phyloP scores from a whole-genome alignment of 139 green algal genomes.

The Picochlorum costavermella region DNA sequence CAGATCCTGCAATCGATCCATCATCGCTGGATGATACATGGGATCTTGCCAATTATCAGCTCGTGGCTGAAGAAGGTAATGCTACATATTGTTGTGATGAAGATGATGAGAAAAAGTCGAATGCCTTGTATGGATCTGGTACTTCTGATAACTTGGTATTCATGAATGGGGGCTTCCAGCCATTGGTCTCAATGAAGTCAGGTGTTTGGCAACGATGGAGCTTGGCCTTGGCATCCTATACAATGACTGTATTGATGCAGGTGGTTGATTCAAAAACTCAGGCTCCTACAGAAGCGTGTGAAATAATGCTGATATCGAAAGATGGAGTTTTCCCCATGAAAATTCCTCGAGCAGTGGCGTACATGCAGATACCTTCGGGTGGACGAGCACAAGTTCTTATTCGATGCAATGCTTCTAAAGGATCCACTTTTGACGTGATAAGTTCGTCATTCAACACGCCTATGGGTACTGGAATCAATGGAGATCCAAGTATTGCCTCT shows the following conservation, averaged over 20 bases:
- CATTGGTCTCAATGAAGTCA: not conserved
- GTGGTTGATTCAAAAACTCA: not conserved
- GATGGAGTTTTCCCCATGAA: not conserved
- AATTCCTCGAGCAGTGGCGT: not conserved
- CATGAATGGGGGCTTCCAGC: conserved; percentile 1
- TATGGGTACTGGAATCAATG: not conserved
- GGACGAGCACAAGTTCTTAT: not conserved
- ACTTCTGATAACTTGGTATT: not conserved
- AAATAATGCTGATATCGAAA: conserved; percentile 2
- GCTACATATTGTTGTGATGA: not conserved
- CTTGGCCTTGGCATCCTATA: not conserved
- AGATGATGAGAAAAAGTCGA: not conserved
- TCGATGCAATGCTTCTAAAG: not conserved
- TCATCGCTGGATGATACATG: not conserved
- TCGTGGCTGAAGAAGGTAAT: not conserved
- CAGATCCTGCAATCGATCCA: not conserved
- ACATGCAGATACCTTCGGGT: not conserved
- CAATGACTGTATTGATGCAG: not conserved
- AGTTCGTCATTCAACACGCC: not conserved
- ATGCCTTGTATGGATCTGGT: not conserved
- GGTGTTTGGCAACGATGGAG: conserved; percentile 1
- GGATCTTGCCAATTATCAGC: not conserved
- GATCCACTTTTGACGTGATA: not conserved
- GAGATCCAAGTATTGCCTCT: not conserved
- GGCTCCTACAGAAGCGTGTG: not conserved